Percentiles rank a stretch among this genome's conserved stretches.
Evolutionary conservation across 2,329 filamentous ascomycete genomes (phyloP).

Genomic region (Leptoxyphium fumago): DNA sequence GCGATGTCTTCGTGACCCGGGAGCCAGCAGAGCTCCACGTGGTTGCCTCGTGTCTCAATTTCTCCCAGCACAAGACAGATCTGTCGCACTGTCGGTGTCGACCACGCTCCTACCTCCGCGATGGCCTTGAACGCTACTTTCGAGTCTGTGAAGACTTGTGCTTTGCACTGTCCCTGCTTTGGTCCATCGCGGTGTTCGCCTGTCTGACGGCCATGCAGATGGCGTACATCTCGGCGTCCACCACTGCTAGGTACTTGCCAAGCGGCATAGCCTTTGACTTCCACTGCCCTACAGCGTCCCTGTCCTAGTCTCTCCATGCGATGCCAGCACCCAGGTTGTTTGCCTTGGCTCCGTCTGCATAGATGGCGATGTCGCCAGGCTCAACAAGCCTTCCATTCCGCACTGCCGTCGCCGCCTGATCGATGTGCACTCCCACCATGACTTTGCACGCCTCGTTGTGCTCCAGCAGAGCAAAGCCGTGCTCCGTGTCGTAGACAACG

Average conservation of each 20-base stretch:
- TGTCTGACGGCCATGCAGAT: conserved; percentile 1
- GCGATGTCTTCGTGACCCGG: background rate
- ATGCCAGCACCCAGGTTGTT: conserved; percentile 1
- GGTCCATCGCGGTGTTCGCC: background rate
- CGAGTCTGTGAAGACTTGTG: conserved; percentile 1
- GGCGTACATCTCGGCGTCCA: conserved; percentile 1
- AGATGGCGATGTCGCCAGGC: background rate
- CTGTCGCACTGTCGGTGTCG: background rate
- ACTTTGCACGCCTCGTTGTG: conserved; percentile 1
- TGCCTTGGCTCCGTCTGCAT: background rate
- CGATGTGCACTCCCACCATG: background rate
- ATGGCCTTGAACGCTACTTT: background rate
- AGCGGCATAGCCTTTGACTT: background rate
- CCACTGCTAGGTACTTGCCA: conserved; percentile 1
- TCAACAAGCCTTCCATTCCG: background rate
- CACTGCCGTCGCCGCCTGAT: background rate
- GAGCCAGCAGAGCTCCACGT: background rate
- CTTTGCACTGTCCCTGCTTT: conserved; percentile 1
- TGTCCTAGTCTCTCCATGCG: background rate
- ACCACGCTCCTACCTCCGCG: background rate
- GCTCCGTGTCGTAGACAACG: conserved; percentile 1
- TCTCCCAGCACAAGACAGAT: background rate
- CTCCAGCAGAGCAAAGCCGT: background rate
- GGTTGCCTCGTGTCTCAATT: background rate
- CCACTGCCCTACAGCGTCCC: background rate